Evolutionary conservation across 805 yeast genomes (phyloP), one percentile per base, ranked within the genome.

Genomic region (Wickerhamomyces bisporus): DNA sequence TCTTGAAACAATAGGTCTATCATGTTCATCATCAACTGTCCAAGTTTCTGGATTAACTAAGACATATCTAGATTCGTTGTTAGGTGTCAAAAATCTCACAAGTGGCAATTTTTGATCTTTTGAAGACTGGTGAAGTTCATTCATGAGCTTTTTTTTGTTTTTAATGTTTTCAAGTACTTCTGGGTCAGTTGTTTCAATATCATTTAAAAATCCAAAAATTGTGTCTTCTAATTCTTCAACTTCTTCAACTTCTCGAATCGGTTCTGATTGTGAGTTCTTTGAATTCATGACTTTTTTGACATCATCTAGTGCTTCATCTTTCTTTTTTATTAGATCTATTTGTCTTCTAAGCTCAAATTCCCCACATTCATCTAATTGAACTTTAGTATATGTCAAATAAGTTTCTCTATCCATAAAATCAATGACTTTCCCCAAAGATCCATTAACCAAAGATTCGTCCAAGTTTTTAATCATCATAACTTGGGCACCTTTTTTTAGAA

Each of bases 21-120:
- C 86, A 18, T 70, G 63, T 36, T 83, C 87, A 58, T 87, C 94
- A 45, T 81, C 91, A 17, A 86, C 67, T 0, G 71, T 72, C 87
- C 96, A 91, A 12, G 69, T 69, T 55, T 91, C 98, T 0, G 89
- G 87, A 44, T 79, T 83, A 3, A 88, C 83, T 11, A 89, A 60
- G 1, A 86, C 79, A n/a, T 81, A 81, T 44, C 96, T 62, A 1
- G 85, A 71, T 3, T 77, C 70, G 1, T 87, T 83, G 51, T 86
- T 88, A 0, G 85, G 75, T 3, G 80, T 65, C 31, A 75, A 62
- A 53, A 93, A 93, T 35, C 86, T 68, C 0, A 91, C 96, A 17
- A 87, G 61, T 0, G 98, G 98, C 48, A 76, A 69, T 39, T 71
- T 69, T 11, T 68, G 62, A 8, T 66, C 67, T 16, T 59, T 63